phyloP scores from a whole-genome alignment of 768 basidiomycete species.

The Phanerochaete sordida region DNA sequence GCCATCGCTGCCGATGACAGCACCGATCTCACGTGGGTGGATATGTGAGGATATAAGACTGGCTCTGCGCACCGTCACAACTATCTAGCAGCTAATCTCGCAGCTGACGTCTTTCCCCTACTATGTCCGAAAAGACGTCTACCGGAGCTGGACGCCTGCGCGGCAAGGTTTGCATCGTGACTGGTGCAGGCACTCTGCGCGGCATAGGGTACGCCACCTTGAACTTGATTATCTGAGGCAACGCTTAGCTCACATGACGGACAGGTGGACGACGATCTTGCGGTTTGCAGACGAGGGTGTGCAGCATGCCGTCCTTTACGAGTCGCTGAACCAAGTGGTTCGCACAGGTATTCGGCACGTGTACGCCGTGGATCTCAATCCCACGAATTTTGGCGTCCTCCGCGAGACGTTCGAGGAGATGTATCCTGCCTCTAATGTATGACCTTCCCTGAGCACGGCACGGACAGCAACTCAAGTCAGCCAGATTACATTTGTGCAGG shows the following conservation, averaged over 20 bases:
- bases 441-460: neutral
- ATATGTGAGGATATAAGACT: too few species aligned
- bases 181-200: slow-evolving; percentile 83
- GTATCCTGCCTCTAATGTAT: slow-evolving; percentile 82
- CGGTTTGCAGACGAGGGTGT: slow-evolving; percentile 80
- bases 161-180: slow-evolving; percentile 82
- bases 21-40: too few species aligned
- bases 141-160: slow-evolving; percentile 35
- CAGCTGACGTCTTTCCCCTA: too few species aligned
- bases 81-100: too few species aligned
- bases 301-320: neutral
- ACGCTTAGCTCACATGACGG: neutral
- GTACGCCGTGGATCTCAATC: neutral
- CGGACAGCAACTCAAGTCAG: neutral
- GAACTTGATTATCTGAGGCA: neutral
- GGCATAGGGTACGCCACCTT: slow-evolving; percentile 73
- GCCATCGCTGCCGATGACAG: too few species aligned
- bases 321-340: neutral
- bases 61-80: too few species aligned
- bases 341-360: neutral
- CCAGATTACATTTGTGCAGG: slow-evolving; percentile 74
- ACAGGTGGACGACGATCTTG: slow-evolving; percentile 67
- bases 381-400: neutral
- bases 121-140: too few species aligned
- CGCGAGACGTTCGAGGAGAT: slow-evolving; percentile 47